Evolutionary conservation across 257 asterid species (phyloP), one percentile per base, ranked within the genome.

Genomic region (Sherardia arvensis): DNA sequence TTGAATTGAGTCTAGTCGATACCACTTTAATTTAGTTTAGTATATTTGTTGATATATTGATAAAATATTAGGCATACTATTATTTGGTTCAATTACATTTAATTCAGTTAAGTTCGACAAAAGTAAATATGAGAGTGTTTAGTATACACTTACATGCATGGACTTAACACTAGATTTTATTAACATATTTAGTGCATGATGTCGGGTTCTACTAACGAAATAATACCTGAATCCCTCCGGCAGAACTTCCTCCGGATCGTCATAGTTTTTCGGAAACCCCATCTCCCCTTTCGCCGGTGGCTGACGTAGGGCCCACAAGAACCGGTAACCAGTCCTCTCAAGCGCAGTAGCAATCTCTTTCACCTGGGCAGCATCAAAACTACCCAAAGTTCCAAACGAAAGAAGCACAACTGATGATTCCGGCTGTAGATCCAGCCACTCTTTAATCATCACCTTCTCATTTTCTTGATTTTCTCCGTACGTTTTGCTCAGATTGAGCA

Each of bases 171-270:
- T 32, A 32, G 4, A 8, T 32, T 4, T 32, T 32, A 34, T 34
- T 0, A 34, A 6, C 2, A 8, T 34, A 36, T 36, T 36, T 8
- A 36, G 43, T 36, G 15, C 11, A 1, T 9, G 10, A 2, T 6
- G 40, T 34, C 11, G 8, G 11, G 8, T 8, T 36, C 43, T 36
- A 8, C n/a, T n/a, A n/a, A n/a, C n/a, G n/a, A n/a, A n/a, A n/a
- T 40, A 11, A 3, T 40, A 43, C 49, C 49, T 15, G 74, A 78
- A 74, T 22, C 80, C 78, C 47, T 78, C 69, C 5, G 83, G 83
- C 56, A 78, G 23, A 3, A 77, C 58, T 20, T 68, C 77, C 45
- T 72, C 75, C 4, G 21, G 40, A 23, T 69, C 62, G 2, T 59
- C 66, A 8, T 66, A 66, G 8, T 71, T 75, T 0, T 53, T 11